Evolutionary conservation across 305 asterid species (phyloP).

Genomic region (Fraxinus floribunda): DNA sequence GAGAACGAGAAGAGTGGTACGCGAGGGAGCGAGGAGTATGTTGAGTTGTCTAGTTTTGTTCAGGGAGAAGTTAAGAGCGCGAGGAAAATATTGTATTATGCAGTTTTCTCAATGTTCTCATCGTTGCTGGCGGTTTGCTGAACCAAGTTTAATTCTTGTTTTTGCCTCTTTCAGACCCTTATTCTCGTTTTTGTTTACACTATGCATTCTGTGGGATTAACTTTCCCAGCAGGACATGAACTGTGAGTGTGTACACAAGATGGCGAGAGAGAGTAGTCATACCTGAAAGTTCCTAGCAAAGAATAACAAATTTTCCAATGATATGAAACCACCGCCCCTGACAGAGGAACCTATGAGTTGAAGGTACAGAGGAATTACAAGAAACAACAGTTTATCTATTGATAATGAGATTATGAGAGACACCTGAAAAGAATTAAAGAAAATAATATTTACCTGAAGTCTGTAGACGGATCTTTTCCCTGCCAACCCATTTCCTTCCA

Average conservation of each 20-base stretch:
- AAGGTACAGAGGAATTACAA: slow-evolving; percentile 20
- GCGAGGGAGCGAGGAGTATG: background rate
- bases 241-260: background rate
- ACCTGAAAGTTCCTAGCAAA: slow-evolving; percentile 88
- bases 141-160: background rate
- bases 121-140: background rate
- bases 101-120: background rate
- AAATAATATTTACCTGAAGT: slow-evolving; percentile 24
- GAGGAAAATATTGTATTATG: background rate
- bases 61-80: background rate
- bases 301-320: slow-evolving; percentile 90
- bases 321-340: slow-evolving; percentile 99
- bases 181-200: background rate
- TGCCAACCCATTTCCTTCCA: slow-evolving; percentile 31
- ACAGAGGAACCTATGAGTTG: slow-evolving; percentile 23
- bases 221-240: background rate
- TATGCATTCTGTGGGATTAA: background rate
- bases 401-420: slow-evolving; percentile 13
- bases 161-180: background rate
- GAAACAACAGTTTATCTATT: slow-evolving; percentile 9
- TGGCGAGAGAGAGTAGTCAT: slow-evolving; percentile 22
- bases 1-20: background rate
- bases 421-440: slow-evolving; percentile 12
- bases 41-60: background rate
- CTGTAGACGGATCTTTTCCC: slow-evolving; percentile 25